Percentiles rank a stretch among this genome's conserved stretches.
Conservation (phyloP, 176 grass and related monocot species). For the Elaeis guineensis region DNA sequence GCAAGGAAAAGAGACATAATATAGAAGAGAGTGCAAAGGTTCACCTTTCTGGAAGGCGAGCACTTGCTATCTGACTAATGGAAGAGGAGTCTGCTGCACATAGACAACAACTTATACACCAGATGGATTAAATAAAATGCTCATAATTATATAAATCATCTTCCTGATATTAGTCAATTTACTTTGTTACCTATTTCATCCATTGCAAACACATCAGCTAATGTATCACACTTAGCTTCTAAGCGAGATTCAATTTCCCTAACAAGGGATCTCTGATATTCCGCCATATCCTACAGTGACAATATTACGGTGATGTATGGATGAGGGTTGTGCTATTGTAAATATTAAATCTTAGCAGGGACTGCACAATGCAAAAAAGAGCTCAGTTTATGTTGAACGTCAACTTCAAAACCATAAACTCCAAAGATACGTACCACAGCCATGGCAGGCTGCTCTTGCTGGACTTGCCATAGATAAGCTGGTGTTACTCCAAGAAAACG, state of each 20-base stretch:
- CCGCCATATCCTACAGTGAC: constrained; percentile 57
- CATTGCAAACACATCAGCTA: constrained; percentile 79
- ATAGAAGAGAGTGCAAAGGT: background rate
- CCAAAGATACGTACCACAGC: constrained; percentile 42
- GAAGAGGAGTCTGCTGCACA: constrained; percentile 60
- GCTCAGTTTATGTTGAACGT: too few relatives aligned
- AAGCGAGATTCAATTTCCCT: constrained; percentile 90
- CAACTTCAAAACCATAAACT: background rate
- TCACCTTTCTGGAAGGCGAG: constrained; percentile 89
- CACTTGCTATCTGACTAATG: constrained; percentile 74
- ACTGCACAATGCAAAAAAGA: background rate
- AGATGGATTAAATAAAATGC: background rate
- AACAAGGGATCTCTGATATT: constrained; percentile 72
- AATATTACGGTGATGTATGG: background rate
- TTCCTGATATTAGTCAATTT: background rate
- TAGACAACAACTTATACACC: too few relatives aligned
- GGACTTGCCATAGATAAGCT: constrained; percentile 77
- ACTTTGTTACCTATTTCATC: constrained; percentile 62
- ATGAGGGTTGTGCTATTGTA: background rate
- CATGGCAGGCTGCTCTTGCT: constrained; percentile 60
- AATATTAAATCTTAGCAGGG: background rate
- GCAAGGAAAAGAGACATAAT: background rate
- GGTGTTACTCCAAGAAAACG: constrained; percentile 85
- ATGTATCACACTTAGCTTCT: constrained; percentile 80
- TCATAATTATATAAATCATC: too few relatives aligned